Percentiles rank a stretch among this genome's conserved stretches.
Evolutionary conservation across 495 filamentous ascomycete genomes (phyloP).

Genomic region (Pseudotulostoma volvatum): DNA sequence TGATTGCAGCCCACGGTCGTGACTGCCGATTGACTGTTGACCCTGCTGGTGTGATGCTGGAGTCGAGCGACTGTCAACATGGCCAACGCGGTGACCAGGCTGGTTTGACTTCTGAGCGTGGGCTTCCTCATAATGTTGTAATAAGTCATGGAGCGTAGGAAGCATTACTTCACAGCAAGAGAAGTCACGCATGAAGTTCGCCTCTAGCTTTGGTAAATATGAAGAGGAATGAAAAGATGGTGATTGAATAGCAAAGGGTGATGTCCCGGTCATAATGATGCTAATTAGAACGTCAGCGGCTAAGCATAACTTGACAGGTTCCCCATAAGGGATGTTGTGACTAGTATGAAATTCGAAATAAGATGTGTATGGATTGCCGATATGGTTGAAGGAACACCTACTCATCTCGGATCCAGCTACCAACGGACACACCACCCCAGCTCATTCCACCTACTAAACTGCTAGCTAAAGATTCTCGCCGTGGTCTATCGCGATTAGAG

Average conservation of each 20-base stretch:
- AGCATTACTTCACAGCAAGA: slow-evolving; percentile 78
- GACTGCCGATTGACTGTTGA: slow-evolving; percentile 31
- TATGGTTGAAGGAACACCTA: slow-evolving; percentile 4
- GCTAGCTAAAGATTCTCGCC: slow-evolving; percentile 71
- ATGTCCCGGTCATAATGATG: slow-evolving; percentile 92
- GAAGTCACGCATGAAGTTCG: slow-evolving; percentile 93
- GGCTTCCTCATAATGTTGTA: slow-evolving; percentile 91
- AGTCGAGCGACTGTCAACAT: slow-evolving; percentile 39
- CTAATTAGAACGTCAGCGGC: too few species aligned
- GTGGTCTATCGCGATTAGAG: slow-evolving; percentile 53
- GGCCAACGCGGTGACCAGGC: slow-evolving; percentile 37
- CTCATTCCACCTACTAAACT: slow-evolving; percentile 91
- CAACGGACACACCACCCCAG: slow-evolving; percentile 91
- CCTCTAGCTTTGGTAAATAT: slow-evolving; percentile 93
- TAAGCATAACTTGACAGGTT: too few species aligned
- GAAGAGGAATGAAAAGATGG: slow-evolving; percentile 95
- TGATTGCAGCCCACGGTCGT: slow-evolving; percentile 23
- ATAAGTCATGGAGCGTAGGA: slow-evolving; percentile 79
- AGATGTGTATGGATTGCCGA: too few species aligned
- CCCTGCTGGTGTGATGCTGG: slow-evolving; percentile 41
- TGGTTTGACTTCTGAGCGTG: slow-evolving; percentile 56
- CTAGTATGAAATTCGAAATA: too few species aligned
- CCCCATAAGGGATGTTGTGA: too few species aligned
- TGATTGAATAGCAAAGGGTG: slow-evolving; percentile 76
- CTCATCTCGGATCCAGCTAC: slow-evolving; percentile 96